These are phyloP conservation scores for Nakazawaea sp. DNA, from an alignment of 805 yeast genomes.

Conservation along the genomic window DNA sequence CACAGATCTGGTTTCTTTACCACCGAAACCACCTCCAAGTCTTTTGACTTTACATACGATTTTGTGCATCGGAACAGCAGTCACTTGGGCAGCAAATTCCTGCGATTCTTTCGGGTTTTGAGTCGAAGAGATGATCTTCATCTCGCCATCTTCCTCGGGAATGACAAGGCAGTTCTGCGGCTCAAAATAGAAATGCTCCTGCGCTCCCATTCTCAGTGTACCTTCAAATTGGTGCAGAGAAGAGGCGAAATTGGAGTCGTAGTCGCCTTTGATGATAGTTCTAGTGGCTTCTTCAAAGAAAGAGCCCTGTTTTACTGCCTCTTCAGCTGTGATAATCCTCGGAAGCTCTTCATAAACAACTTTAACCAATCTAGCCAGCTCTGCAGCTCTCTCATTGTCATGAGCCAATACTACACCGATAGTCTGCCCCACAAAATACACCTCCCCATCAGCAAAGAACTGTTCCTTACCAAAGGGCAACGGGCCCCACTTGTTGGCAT, in stretches of 20 bases:
- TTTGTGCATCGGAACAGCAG: constrained; percentile 34
- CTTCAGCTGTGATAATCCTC: constrained; percentile 33
- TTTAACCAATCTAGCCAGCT: constrained; percentile 33
- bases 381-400: constrained; percentile 31
- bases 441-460: constrained; percentile 36
- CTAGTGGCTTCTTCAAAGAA: constrained; percentile 28
- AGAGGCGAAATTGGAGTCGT: constrained; percentile 28
- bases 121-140: constrained; percentile 34
- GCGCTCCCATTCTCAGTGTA: constrained; percentile 34
- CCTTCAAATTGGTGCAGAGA: constrained; percentile 29
- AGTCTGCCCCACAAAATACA: constrained; percentile 34
- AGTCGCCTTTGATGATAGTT: constrained; percentile 30
- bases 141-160: constrained; percentile 40
- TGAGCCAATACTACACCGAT: constrained; percentile 35
- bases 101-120: constrained; percentile 41
- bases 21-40: constrained; percentile 45
- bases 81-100: constrained; percentile 31
- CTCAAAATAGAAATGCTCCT: constrained; percentile 43
- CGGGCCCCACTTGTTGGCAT: constrained; percentile 36
- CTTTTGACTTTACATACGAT: constrained; percentile 35
- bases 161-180: constrained; percentile 36
- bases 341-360: constrained; percentile 36
- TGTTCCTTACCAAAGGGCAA: constrained; percentile 33
- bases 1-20: constrained; percentile 37
- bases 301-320: constrained; percentile 33